Evolutionary conservation across 768 basidiomycete genomes (phyloP), one percentile per base, ranked within the genome.

Genomic region (Russula compacta): DNA sequence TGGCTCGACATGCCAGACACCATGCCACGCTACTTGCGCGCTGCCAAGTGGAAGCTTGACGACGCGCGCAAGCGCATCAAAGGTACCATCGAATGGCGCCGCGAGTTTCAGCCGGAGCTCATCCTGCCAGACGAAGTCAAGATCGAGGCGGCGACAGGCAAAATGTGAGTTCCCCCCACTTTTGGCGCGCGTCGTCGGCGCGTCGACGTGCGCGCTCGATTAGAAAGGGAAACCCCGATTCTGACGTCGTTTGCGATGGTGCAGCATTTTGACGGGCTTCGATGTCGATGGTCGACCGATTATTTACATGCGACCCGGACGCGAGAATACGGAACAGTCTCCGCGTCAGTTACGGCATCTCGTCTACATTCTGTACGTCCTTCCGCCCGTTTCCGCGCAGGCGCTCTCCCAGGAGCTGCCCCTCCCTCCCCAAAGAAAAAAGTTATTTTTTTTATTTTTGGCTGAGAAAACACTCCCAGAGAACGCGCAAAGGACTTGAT

Each of bases 401-500:
- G 24, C 24, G 24, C 24, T 29, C 24, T 29, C 24, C 24, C 24
- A 29, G 24, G 24, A 29, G 24, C 24, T 29, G 24, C 24, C 24
- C 24, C 24, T 29, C 24, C 3, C 24, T 29, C 24, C 24, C 24
- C 24, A 29, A 29, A 1, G 24, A 29, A 1, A 29, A 29, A 29
- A 29, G 1, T n/a, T n/a, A n/a, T n/a, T n/a, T n/a, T n/a, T n/a
- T n/a, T n/a, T n/a, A n/a, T 29, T 29, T 29, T 29, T 29, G 24
- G 3, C 24, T 29, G 24, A 29, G 24, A 29, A 29, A 11, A 44
- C 39, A 35, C 21, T 47, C 3, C 2, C 42, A 92, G 91, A 62
- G 92, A 95, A 71, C 86, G 92, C 24, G 92, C 92, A 2, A 90
- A 89, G 70, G 92, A 95, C 68, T 72, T 93, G 53, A 89, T 91